A percentile compares a stretch with the other conserved stretches of the same genome.
Conservation (phyloP, 2,329 filamentous ascomycete genomes). For the Verticillium nonalfalfae region DNA sequence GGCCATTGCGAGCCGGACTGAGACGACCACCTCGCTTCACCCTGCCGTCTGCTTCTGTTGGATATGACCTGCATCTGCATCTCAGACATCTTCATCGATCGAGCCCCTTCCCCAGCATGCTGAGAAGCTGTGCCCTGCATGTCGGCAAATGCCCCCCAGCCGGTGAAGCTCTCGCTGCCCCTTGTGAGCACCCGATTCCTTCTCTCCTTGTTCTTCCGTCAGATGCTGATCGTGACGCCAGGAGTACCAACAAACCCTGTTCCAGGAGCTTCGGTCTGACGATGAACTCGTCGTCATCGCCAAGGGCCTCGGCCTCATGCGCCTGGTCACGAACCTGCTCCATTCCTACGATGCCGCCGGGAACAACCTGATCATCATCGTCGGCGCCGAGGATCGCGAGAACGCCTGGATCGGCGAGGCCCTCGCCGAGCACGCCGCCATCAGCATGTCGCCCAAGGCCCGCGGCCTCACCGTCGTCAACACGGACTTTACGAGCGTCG, state of each 20-base stretch:
- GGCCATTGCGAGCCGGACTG: too few relatives aligned
- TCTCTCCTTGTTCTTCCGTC: slow-evolving; percentile 7
- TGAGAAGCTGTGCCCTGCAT: slow-evolving; percentile 29
- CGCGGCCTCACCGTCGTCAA: slow-evolving; percentile 88
- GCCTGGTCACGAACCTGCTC: slow-evolving; percentile 89
- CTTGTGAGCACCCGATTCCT: slow-evolving; percentile 39
- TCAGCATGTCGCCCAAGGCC: slow-evolving; percentile 76
- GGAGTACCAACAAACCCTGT: slow-evolving; percentile 93
- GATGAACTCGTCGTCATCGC: slow-evolving; percentile 93
- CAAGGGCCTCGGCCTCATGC: slow-evolving; percentile 84
- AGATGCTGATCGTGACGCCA: slow-evolving; percentile 19
- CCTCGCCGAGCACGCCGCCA: slow-evolving; percentile 87
- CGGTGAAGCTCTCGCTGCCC: slow-evolving; percentile 76
- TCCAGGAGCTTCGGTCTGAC: slow-evolving; percentile 80
- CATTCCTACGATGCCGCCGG: slow-evolving; percentile 96
- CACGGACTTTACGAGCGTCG: slow-evolving; percentile 86
- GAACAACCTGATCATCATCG: slow-evolving; percentile 83
- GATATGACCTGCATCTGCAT: background rate
- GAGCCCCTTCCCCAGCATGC: background rate
- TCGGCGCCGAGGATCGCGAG: slow-evolving; percentile 86
- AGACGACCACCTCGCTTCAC: too few relatives aligned
- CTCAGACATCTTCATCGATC: background rate
- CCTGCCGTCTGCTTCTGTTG: too few relatives aligned
- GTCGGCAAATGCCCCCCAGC: slow-evolving; percentile 52
- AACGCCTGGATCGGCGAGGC: slow-evolving; percentile 97